Percentiles rank a stretch among this genome's conserved stretches.
phyloP scores from a whole-genome alignment of 169 alveolate genomes.

The Prorocentrum cordatum region DNA sequence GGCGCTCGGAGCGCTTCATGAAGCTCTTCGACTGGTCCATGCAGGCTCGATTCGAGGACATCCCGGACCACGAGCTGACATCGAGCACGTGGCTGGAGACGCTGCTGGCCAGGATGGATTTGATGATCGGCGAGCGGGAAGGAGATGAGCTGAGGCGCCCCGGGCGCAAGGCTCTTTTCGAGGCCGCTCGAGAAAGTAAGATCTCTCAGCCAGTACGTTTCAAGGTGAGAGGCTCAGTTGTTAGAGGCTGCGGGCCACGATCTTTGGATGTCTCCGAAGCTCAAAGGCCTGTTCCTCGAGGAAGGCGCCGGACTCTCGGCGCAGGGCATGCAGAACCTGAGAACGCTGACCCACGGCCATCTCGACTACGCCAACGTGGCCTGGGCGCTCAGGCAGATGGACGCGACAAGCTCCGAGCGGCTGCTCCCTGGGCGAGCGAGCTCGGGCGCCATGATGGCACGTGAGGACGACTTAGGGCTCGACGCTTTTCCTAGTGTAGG shows the following conservation, averaged over 20 bases:
- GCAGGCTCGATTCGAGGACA: not conserved
- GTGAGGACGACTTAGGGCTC: not conserved
- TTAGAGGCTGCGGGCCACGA: not conserved
- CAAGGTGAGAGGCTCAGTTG: not conserved
- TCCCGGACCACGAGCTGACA: not conserved
- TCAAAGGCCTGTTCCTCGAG: not conserved
- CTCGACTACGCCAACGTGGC: too few species aligned
- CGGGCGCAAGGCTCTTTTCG: not conserved
- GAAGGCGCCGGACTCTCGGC: not conserved
- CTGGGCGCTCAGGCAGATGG: too few species aligned
- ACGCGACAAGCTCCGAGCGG: not conserved
- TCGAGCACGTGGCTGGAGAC: not conserved
- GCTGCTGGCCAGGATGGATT: not conserved
- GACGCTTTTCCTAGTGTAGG: too few species aligned
- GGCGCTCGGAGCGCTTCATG: not conserved
- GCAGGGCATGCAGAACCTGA: conserved; percentile 1
- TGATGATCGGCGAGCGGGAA: not conserved
- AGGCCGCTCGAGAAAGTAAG: not conserved
- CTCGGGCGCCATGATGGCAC: not conserved
- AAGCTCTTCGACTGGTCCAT: not conserved
- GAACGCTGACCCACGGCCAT: not conserved
- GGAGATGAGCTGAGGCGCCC: not conserved
- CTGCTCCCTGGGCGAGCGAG: not conserved
- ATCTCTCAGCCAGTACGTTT: not conserved
- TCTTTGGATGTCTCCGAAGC: not conserved